Percentiles rank a stretch among this genome's conserved stretches.
phyloP scores from a whole-genome alignment of 2,329 filamentous ascomycete species.

The Arachnomyces sp. region DNA sequence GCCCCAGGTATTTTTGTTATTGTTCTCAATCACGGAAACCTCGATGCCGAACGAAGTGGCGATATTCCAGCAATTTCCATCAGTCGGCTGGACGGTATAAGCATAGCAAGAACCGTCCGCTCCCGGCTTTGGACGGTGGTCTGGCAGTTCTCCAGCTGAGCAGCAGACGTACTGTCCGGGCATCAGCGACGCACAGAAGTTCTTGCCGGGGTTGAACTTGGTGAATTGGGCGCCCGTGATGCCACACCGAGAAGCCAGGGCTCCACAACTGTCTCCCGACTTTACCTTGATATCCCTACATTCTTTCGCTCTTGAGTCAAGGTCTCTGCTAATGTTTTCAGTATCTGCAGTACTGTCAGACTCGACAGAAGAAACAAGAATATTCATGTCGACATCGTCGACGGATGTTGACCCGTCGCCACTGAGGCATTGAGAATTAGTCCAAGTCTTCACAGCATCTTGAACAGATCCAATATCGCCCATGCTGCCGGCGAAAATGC shows the following conservation, averaged over 20 bases:
- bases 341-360: neutral
- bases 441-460: conserved; percentile 3
- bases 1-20: conserved; percentile 39
- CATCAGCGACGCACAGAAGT: conserved; percentile 24
- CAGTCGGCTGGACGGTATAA: conserved; percentile 25
- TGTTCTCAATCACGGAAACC: conserved; percentile 28
- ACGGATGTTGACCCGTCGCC: neutral
- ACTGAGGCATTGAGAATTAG: neutral
- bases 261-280: conserved; percentile 29
- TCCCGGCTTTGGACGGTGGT: conserved; percentile 28
- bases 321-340: too few relatives aligned
- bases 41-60: conserved; percentile 28
- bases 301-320: too few relatives aligned
- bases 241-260: conserved; percentile 32
- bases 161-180: conserved; percentile 32
- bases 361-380: conserved; percentile 1
- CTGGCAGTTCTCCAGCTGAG: conserved; percentile 26
- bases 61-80: conserved; percentile 30
- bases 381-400: neutral
- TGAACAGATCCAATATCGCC: conserved; percentile 2
- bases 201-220: conserved; percentile 29
- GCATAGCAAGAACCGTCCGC: conserved; percentile 31
- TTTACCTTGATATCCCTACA: conserved; percentile 29
- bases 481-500: conserved; percentile 3
- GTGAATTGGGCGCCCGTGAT: conserved; percentile 31